Percentiles rank a stretch among this genome's conserved stretches.
Conservation (phyloP, 2,329 filamentous ascomycete species). For the Laburnicola sp. region DNA sequence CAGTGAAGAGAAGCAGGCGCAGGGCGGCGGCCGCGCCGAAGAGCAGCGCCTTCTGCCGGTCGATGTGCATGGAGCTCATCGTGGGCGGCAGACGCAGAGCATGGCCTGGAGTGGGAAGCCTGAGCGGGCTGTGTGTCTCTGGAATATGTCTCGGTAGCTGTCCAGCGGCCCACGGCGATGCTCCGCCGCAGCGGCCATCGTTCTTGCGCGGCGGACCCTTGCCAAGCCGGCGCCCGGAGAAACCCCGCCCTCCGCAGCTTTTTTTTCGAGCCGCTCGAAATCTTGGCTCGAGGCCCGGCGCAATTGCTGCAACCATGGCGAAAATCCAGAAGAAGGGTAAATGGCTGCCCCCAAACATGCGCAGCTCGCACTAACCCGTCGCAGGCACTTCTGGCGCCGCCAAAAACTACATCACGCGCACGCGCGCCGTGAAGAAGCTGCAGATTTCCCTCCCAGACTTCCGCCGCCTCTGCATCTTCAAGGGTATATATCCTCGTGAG, state of each 20-base stretch:
- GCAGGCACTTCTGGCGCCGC: conserved; percentile 81
- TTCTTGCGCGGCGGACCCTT: conserved; percentile 18
- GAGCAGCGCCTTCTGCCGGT: conserved; percentile 65
- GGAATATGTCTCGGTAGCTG: background rate
- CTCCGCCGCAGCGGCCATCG: no score
- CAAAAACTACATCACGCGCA: conserved; percentile 98
- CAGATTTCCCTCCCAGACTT: conserved; percentile 98
- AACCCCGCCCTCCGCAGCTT: conserved; percentile 31
- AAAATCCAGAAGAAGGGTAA: conserved; percentile 65
- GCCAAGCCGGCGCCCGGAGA: conserved; percentile 23
- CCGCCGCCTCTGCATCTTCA: conserved; percentile 98
- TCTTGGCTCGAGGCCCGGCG: background rate
- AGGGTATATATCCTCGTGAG: conserved; percentile 96
- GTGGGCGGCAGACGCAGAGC: conserved; percentile 11
- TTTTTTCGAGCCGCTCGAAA: conserved; percentile 29
- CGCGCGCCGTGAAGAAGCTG: conserved; percentile 94
- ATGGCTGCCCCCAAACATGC: conserved; percentile 13
- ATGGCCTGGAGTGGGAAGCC: no score
- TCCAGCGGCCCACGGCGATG: no score
- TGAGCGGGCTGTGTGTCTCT: no score
- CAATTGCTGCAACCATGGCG: conserved; percentile 31
- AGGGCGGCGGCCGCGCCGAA: conserved; percentile 77
- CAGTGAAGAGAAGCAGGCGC: conserved; percentile 75
- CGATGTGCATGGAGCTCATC: conserved; percentile 52
- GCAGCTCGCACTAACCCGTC: conserved; percentile 19